Percentiles rank a stretch among this genome's conserved stretches.
Evolutionary conservation across 2,329 filamentous ascomycete genomes (phyloP).

Genomic region (Lomentospora prolificans): DNA sequence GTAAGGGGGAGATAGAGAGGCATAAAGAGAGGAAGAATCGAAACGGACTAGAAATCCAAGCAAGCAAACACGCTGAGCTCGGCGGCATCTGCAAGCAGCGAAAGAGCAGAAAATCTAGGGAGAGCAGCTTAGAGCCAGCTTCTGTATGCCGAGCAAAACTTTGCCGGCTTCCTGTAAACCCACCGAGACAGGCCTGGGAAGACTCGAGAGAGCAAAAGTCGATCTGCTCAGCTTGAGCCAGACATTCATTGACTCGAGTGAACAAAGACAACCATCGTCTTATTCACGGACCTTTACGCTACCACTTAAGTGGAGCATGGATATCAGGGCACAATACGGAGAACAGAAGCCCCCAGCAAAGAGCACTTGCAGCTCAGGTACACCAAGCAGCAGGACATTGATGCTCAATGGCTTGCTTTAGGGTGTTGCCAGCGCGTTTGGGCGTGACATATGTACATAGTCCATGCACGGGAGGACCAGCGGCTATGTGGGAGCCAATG

Average conservation of each 20-base stretch:
- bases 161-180: too few relatives aligned
- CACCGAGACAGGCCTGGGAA: too few relatives aligned
- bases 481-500: neutral
- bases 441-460: neutral
- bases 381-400: neutral
- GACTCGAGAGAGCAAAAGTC: too few relatives aligned
- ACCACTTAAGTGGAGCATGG: neutral
- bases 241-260: neutral
- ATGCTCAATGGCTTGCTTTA: neutral
- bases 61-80: too few relatives aligned
- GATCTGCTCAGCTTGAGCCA: neutral
- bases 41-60: too few relatives aligned
- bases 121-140: too few relatives aligned
- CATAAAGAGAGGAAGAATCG: too few relatives aligned
- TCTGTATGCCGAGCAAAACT: too few relatives aligned
- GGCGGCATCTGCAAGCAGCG: too few relatives aligned
- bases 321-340: neutral
- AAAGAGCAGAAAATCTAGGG: too few relatives aligned
- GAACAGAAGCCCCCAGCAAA: neutral
- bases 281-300: neutral
- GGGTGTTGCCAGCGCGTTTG: neutral
- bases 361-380: too few relatives aligned
- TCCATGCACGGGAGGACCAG: neutral
- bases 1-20: neutral
- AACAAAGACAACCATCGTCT: neutral